Evolutionary conservation across 108 stramenopile species (phyloP), one percentile per base, ranked within the genome.

Genomic region (Cyclostephanos tholiformis): DNA sequence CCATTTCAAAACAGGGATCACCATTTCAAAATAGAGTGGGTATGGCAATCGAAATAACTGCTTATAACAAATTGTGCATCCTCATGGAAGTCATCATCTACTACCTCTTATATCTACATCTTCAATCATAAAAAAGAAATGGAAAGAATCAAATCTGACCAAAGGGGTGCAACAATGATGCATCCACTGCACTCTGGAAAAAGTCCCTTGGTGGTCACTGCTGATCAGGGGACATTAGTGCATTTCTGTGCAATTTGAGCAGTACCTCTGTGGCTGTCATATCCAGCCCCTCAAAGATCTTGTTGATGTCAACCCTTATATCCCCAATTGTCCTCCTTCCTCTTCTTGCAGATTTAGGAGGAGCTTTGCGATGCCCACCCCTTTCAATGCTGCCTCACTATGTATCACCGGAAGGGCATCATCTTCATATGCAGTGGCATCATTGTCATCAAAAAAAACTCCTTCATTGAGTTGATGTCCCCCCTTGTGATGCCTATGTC

Each of bases 121-220:
- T n/a, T n/a, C n/a, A n/a, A n/a, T n/a, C n/a, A n/a, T n/a, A n/a
- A n/a, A n/a, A n/a, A n/a, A n/a, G n/a, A n/a, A n/a, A n/a, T n/a
- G n/a, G n/a, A n/a, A n/a, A n/a, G n/a, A n/a, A n/a, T n/a, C n/a
- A n/a, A n/a, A n/a, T 67, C n/a, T 74, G 74, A 4, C 63, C 69
- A 32, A 83, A 50, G 26, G 85, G 85, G 71, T 76, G 70, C 0
- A 74, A 80, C 27, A 72, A 59, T 2, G 82, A 77, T 10, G 75
- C 75, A 65, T 89, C 87, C 13, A 83, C 67, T 23, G 94, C 90
- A 16, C 89, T 85, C 82, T 90, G 88, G 44, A 92, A 90, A n/a
- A 27, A 95, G 57, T 43, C 94, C 94, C 72, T 95, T 91, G 25
- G 94, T 80, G 6, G 91, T 95, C 26, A 95, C 90, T 22, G 94